Conservation (phyloP, 345 rosid species). For the Cardamine chenopodiifolia region DNA sequence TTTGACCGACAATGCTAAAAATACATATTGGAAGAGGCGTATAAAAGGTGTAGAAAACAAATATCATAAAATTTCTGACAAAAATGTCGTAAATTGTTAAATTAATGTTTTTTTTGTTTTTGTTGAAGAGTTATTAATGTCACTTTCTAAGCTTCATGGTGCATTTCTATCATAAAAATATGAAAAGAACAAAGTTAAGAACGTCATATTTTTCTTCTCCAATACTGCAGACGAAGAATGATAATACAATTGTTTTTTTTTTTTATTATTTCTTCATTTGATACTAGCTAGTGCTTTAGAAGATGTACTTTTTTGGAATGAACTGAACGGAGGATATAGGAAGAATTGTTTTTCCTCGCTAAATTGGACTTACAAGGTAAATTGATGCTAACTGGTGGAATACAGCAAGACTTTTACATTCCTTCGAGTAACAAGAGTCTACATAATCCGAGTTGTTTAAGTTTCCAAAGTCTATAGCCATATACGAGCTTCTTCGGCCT, state of each 20-base stretch:
- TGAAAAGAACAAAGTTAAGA: no score
- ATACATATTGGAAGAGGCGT: background rate
- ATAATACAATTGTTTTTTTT: no score
- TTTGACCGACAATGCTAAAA: background rate
- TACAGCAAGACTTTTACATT: constrained; percentile 12
- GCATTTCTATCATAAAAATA: no score
- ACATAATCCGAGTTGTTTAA: no score
- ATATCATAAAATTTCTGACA: background rate
- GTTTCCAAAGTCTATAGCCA: no score
- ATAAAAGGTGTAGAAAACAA: background rate
- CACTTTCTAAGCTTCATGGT: background rate
- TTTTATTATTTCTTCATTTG: no score
- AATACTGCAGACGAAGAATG: no score
- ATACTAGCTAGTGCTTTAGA: background rate
- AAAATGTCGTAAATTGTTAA: background rate
- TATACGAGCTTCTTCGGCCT: constrained; percentile 1
- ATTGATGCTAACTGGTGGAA: background rate
- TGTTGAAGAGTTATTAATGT: no score
- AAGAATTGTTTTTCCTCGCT: background rate
- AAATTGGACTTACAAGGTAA: background rate
- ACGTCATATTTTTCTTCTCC: no score
- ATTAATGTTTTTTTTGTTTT: no score
- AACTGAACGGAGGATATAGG: background rate
- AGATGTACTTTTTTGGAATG: background rate
- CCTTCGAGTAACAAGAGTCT: no score